Evolutionary conservation across 768 basidiomycete genomes (phyloP).

Genomic region (Suillus placidus): DNA sequence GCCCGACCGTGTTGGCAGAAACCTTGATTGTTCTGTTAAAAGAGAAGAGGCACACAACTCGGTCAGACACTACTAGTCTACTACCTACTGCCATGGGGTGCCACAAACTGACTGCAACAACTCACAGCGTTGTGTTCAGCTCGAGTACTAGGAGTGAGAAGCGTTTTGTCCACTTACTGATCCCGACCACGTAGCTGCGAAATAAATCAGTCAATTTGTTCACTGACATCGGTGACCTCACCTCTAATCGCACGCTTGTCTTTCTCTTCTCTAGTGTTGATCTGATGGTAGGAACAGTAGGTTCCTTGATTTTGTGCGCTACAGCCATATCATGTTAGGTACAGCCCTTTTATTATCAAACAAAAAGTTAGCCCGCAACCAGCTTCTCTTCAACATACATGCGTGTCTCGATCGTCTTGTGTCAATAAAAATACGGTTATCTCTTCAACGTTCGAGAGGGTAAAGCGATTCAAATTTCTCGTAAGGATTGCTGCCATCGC

Average conservation of each 20-base stretch:
- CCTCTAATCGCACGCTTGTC: background rate
- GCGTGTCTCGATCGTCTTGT: background rate
- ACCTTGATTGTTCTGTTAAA: background rate
- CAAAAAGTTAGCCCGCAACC: background rate
- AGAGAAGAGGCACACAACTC: background rate
- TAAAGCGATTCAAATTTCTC: background rate
- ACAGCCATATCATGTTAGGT: background rate
- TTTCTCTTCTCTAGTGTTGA: background rate
- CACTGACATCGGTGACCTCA: background rate
- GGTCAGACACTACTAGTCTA: background rate
- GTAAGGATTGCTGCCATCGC: background rate
- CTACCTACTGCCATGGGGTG: background rate
- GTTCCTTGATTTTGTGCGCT: background rate
- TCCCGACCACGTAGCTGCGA: constrained; percentile 17
- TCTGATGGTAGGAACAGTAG: background rate
- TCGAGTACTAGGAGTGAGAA: constrained; percentile 13
- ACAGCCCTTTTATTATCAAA: too few species aligned
- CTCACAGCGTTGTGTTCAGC: background rate
- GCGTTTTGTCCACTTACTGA: background rate
- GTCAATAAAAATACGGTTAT: too few species aligned
- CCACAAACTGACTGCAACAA: background rate
- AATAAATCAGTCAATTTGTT: background rate
- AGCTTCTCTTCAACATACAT: background rate
- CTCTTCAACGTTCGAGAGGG: background rate
- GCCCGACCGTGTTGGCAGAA: background rate